A percentile compares a stretch with the other conserved stretches of the same genome.
Conservation (phyloP, 116 monocot genomes). For the Posidonia oceanica region DNA sequence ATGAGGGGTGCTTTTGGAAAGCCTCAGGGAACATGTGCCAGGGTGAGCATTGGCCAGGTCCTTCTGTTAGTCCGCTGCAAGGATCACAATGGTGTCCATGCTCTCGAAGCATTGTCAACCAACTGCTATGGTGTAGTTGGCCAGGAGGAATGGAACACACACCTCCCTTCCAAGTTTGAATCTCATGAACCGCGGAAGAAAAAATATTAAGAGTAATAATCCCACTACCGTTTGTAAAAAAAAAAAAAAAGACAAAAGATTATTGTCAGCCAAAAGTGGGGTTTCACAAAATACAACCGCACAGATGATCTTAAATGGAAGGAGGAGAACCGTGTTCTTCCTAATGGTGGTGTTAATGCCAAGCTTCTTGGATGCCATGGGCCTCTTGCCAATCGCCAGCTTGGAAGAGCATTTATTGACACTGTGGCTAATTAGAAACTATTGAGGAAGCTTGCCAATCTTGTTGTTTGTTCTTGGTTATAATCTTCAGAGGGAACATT, state of each 20-base stretch:
- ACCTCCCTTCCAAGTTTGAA: too few relatives aligned
- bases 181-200: too few relatives aligned
- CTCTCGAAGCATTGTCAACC: constrained; percentile 37
- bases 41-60: too few relatives aligned
- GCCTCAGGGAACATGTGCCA: too few relatives aligned
- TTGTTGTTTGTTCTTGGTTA: not conserved
- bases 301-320: too few relatives aligned
- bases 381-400: constrained; percentile 19
- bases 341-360: constrained; percentile 47
- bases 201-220: too few relatives aligned
- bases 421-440: not conserved
- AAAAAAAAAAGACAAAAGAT: constrained; percentile 46
- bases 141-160: too few relatives aligned
- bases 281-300: constrained; percentile 44
- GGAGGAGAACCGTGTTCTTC: constrained; percentile 21
- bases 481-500: too few relatives aligned
- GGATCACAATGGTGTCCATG: constrained; percentile 22
- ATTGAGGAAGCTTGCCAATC: not conserved
- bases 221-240: too few relatives aligned
- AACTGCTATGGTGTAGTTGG: too few relatives aligned
- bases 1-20: too few relatives aligned
- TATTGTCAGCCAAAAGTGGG: constrained; percentile 41
- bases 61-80: too few relatives aligned
- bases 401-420: constrained; percentile 26
- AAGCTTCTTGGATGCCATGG: constrained; percentile 51